Conservation (phyloP, 2,329 filamentous ascomycete species). For the Drechslerella dactyloides region DNA sequence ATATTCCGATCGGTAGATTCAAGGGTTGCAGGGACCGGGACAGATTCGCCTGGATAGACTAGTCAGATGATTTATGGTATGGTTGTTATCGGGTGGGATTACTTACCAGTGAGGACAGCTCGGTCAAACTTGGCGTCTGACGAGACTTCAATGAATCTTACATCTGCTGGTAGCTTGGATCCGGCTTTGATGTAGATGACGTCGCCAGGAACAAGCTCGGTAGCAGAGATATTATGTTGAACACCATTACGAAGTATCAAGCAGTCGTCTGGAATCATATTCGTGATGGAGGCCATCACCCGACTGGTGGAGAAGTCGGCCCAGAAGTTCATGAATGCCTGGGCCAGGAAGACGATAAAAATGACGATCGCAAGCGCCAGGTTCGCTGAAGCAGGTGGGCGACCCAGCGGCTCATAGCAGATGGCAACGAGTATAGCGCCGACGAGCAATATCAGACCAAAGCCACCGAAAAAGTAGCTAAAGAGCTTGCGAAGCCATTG, state of each 20-base stretch:
- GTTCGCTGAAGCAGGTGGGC: slow-evolving; percentile 75
- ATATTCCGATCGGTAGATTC: slow-evolving; percentile 75
- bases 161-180: slow-evolving; percentile 75
- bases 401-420: slow-evolving; percentile 75
- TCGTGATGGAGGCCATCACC: slow-evolving; percentile 80
- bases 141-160: slow-evolving; percentile 72
- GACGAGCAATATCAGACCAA: slow-evolving; percentile 72
- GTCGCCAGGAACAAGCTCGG: slow-evolving; percentile 74
- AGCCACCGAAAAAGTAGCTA: slow-evolving; percentile 78
- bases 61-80: background rate
- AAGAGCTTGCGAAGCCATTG: slow-evolving; percentile 66
- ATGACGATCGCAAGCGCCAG: slow-evolving; percentile 75
- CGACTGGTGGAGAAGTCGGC: slow-evolving; percentile 76
- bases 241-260: slow-evolving; percentile 68
- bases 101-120: slow-evolving; percentile 71
- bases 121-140: slow-evolving; percentile 75
- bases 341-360: slow-evolving; percentile 68
- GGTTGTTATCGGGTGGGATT: background rate
- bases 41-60: slow-evolving; percentile 65
- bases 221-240: slow-evolving; percentile 62
- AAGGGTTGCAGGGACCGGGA: slow-evolving; percentile 68
- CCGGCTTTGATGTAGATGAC: slow-evolving; percentile 72
- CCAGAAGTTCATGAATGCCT: slow-evolving; percentile 67
- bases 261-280: slow-evolving; percentile 78
- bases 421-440: slow-evolving; percentile 76